A percentile compares a stretch with the other conserved stretches of the same genome.
These are phyloP conservation scores for Yamadazyma kitorensis DNA, from an alignment of 805 yeast genomes.

Conservation along the genomic window DNA sequence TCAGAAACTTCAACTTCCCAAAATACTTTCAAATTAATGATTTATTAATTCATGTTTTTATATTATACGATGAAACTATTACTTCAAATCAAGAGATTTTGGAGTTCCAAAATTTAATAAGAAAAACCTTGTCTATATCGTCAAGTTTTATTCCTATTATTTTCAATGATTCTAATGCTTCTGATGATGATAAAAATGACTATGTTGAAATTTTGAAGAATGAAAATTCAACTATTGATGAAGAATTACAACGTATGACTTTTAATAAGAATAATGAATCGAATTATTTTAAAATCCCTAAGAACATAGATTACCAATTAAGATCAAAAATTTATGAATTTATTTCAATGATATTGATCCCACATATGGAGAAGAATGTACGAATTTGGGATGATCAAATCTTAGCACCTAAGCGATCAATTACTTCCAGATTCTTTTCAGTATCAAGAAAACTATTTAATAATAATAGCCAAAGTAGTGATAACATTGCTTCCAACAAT, in stretches of 20 bases:
- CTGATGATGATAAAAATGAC: conserved; percentile 5
- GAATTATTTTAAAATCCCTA: conserved; percentile 24
- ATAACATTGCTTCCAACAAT: conserved; percentile 8
- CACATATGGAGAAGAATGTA: conserved; percentile 85
- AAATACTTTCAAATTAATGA: conserved; percentile 66
- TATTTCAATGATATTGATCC: conserved; percentile 53
- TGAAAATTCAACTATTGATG: conserved; percentile 46
- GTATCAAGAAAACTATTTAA: conserved; percentile 60
- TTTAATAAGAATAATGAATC: conserved; percentile 12
- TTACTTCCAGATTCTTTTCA: conserved; percentile 69
- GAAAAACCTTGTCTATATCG: conserved; percentile 22
- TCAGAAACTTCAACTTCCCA: conserved; percentile 52
- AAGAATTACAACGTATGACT: conserved; percentile 42
- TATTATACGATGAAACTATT: conserved; percentile 26
- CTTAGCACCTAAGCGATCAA: conserved; percentile 70
- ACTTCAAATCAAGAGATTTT: conserved; percentile 34
- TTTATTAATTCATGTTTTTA: conserved; percentile 43
- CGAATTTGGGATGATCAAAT: conserved; percentile 82
- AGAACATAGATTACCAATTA: conserved; percentile 39
- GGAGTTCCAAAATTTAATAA: conserved; percentile 26
- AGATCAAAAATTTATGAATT: conserved; percentile 43
- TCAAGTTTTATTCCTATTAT: conserved; percentile 22
- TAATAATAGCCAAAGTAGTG: conserved; percentile 14
- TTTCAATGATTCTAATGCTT: background rate
- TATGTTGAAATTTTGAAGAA: conserved; percentile 11